phyloP scores from a whole-genome alignment of 192 early-diverging fungal species.

The Coemansia aciculifera region DNA sequence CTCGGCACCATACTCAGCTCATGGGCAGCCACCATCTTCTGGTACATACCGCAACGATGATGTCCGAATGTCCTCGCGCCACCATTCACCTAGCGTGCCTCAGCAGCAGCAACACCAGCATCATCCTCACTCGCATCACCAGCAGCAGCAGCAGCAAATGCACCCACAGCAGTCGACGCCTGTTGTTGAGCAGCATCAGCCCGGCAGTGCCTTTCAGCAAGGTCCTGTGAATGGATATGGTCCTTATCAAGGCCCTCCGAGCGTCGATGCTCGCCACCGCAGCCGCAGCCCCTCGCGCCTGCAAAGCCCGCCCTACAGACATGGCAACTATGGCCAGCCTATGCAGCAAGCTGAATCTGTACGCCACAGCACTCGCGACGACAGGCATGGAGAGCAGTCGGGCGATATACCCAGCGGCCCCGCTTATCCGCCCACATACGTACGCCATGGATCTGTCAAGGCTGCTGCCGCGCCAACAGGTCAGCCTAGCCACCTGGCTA shows the following conservation, averaged over 20 bases:
- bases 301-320: slow-evolving; percentile 24
- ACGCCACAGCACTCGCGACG: slow-evolving; percentile 4
- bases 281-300: slow-evolving; percentile 36
- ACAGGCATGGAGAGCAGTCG: slow-evolving; percentile 6
- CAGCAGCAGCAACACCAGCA: slow-evolving; percentile 24
- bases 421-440: slow-evolving; percentile 4
- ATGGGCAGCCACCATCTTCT: slow-evolving; percentile 16
- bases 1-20: slow-evolving; percentile 14
- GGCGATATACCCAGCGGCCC: not conserved
- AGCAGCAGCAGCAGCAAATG: slow-evolving; percentile 8
- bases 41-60: slow-evolving; percentile 33
- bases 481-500: not conserved
- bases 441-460: slow-evolving; percentile 16
- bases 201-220: slow-evolving; percentile 33
- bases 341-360: slow-evolving; percentile 1
- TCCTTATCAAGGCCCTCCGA: slow-evolving; percentile 17
- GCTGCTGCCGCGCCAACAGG: not conserved
- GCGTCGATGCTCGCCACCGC: slow-evolving; percentile 11
- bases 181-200: slow-evolving; percentile 9
- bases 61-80: slow-evolving; percentile 24
- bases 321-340: slow-evolving; percentile 18
- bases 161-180: slow-evolving; percentile 20
- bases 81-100: slow-evolving; percentile 32
- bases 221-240: slow-evolving; percentile 41
- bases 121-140: slow-evolving; percentile 12